Base-by-base conservation (phyloP, 805 yeast genomes). In the Lachancea thermotolerans region DNA sequence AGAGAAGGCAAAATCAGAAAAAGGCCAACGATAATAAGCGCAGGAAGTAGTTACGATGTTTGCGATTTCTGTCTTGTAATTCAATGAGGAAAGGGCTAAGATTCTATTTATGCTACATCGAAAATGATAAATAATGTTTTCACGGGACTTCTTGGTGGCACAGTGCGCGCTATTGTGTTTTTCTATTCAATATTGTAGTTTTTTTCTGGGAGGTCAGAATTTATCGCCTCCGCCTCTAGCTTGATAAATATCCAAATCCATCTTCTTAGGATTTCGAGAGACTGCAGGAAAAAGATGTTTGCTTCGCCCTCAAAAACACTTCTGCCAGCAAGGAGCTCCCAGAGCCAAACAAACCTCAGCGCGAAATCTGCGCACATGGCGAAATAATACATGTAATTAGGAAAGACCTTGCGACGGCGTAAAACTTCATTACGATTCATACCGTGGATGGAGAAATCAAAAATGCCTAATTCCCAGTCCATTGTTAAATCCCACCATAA, bases 241-340 rank as follows among this genome's bases (percentile, higher is more conserved):
- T 93, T 82, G 59, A 91, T 69, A 49, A 86, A 75, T 35, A 89
- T 78, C 99, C 99, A 93, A 42, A 88, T 65, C 79, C 90, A 86
- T 59, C 99, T 75, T 66, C 99, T 74, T 8, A 82, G 53, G 6
- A 93, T 70, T 60, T 93, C 99, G 43, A 90, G 64, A 3, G 78
- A 52, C 57, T 90, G 93, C 45, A 87, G 67, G 10, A 76, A 64
- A 50, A 85, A 82, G 46, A 80, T 74, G 1, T 93, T 90, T 25
- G 72, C 63, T 51, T 77, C 85, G 18, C 76, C 71, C 18, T 66
- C 64, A 37, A 58, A 62, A 31, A 67, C 52, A 10, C 49, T 35
- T 16, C 44, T 36, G 15, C 64, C 60, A 15, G 68, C 70, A 31
- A 75, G 65, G 15, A 76, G 53, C 55, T 80, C 78, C 53, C 81